phyloP scores from a whole-genome alignment of 1,284 basidiomycete genomes.

The Trametes versicolor region DNA sequence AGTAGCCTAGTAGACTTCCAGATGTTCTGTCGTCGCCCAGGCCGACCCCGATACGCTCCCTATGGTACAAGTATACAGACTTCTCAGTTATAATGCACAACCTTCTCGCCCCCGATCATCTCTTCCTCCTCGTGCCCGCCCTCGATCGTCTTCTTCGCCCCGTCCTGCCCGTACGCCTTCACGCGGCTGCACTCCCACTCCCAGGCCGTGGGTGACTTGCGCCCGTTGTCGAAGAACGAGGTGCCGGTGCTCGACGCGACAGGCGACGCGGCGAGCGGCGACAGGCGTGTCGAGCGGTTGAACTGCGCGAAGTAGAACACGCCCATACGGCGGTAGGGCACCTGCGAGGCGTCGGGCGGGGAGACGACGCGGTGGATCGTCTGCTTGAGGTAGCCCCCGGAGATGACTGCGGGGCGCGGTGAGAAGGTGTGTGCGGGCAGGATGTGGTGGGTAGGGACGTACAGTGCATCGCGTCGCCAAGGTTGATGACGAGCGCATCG shows the following conservation, averaged over 20 bases:
- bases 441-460: neutral
- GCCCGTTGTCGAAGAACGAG: conserved; percentile 22
- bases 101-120: conserved; percentile 26
- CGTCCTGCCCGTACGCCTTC: conserved; percentile 27
- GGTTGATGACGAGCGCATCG: conserved; percentile 54
- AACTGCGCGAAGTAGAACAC: conserved; percentile 28
- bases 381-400: conserved; percentile 54
- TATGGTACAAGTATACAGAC: neutral
- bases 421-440: neutral
- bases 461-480: conserved; percentile 54
- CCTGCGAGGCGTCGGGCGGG: conserved; percentile 19
- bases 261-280: conserved; percentile 23
- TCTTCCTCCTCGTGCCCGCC: conserved; percentile 26
- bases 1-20: too few relatives aligned
- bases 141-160: conserved; percentile 23
- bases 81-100: conserved; percentile 24
- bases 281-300: conserved; percentile 26
- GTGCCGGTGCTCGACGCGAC: conserved; percentile 20
- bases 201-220: conserved; percentile 24
- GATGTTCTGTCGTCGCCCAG: too few relatives aligned
- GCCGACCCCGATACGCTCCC: neutral
- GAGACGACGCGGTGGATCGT: conserved; percentile 53
- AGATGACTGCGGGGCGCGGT: conserved; percentile 43
- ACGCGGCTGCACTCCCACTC: conserved; percentile 27
- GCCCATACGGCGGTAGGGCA: conserved; percentile 22